Evolutionary conservation across 1,284 basidiomycete genomes (phyloP).

Genomic region (Cutaneotrichosporon dermatis): DNA sequence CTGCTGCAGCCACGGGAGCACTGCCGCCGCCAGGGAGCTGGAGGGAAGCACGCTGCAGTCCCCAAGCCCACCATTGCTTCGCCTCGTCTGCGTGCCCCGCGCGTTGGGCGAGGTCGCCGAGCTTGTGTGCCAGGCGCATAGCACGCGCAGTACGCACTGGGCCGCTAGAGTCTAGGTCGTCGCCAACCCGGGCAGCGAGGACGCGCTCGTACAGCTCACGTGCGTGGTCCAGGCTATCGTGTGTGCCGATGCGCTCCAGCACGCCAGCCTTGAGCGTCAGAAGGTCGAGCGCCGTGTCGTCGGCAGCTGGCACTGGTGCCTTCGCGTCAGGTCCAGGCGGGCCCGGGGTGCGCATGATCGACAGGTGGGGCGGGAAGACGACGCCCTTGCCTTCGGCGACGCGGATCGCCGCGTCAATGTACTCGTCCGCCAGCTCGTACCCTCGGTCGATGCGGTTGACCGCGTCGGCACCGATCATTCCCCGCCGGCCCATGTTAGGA

Average conservation of each 20-base stretch:
- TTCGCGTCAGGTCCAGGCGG: slow-evolving; percentile 12
- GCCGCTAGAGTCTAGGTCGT: neutral
- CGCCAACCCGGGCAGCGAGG: slow-evolving; percentile 17
- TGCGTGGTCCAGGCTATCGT: slow-evolving; percentile 57
- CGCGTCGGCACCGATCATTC: slow-evolving; percentile 29
- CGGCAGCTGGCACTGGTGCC: neutral
- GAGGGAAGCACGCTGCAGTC: slow-evolving; percentile 29
- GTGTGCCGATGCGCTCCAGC: slow-evolving; percentile 64
- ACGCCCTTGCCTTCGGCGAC: slow-evolving; percentile 34
- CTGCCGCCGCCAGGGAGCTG: neutral
- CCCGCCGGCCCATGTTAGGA: slow-evolving; percentile 24
- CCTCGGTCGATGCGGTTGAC: slow-evolving; percentile 35
- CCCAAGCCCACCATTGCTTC: slow-evolving; percentile 44
- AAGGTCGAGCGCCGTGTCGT: slow-evolving; percentile 58
- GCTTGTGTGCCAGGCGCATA: slow-evolving; percentile 41
- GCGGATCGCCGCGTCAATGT: slow-evolving; percentile 36
- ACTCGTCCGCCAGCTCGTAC: slow-evolving; percentile 45
- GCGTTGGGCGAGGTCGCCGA: slow-evolving; percentile 39
- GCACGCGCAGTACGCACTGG: slow-evolving; percentile 21
- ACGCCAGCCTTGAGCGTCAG: slow-evolving; percentile 60
- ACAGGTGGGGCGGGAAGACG: slow-evolving; percentile 36
- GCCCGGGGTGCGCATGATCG: slow-evolving; percentile 13
- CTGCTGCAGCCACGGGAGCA: neutral
- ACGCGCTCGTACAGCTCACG: slow-evolving; percentile 62
- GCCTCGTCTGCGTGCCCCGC: slow-evolving; percentile 33